Evolutionary conservation across 108 stramenopile genomes (phyloP), one percentile per base, ranked within the genome.

Genomic region (Schizochytrium sp.): DNA sequence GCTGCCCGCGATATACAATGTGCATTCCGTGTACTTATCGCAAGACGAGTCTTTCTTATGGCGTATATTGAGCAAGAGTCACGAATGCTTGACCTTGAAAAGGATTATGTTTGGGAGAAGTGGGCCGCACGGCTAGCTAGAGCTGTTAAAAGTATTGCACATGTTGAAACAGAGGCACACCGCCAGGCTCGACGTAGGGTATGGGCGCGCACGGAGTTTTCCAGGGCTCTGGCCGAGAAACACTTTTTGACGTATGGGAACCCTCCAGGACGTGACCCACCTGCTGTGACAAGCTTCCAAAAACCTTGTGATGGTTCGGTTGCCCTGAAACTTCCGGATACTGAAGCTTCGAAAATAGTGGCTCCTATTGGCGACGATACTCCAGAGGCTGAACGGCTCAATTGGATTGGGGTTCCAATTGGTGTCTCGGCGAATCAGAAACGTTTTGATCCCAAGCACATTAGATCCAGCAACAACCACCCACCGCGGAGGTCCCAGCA

Each of bases 191-290:
- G 53, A 28, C 19, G 76, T 5, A 17, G 47, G 50, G 53, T 83
- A 55, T 83, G 76, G 76, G 47, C 76, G 10, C 47, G 76, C 50
- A 83, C 76, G 28, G 76, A 83, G 47, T 83, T 83, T 28, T 83
- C 76, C 28, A n/a, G 53, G 0, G 50, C 47, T 5, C 50, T 83
- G 1, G 50, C 53, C 45, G 40, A 49, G 15, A 53, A 1, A 40
- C 47, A 83, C 28, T 83, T 83, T 10, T 49, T 55, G 50, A 3
- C 47, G 38, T 83, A 55, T 40, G 76, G 53, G 5, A 17, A 55
- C 28, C 47, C 53, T 55, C 47, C 47, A 5, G 15, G 2, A 5
- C 50, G 50, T 10, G 76, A 83, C 50, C 76, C 76, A 53, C 76
- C 76, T 10, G 47, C 76, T 5, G 76, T 83, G 12, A 83, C 76